Evolutionary conservation across 116 monocot genomes (phyloP).

Genomic region (Phalaenopsis hybrid): DNA sequence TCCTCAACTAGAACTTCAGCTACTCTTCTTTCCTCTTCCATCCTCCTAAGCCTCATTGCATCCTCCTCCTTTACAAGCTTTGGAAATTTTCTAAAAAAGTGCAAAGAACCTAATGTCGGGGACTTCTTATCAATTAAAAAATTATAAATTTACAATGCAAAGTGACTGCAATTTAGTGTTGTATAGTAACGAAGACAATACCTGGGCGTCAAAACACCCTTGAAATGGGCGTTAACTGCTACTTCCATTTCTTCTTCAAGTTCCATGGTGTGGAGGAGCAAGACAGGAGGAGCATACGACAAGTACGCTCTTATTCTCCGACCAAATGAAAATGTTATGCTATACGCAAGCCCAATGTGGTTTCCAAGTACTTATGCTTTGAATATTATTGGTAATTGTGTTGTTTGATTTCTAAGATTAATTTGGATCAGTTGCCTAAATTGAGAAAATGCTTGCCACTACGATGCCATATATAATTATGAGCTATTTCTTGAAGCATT

Average conservation of each 20-base stretch:
- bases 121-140: neutral
- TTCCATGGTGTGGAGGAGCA: neutral
- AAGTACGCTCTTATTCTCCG: conserved; percentile 1
- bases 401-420: no score
- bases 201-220: neutral
- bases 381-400: no score
- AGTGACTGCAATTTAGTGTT: conserved; percentile 5
- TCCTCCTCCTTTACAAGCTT: neutral
- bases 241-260: neutral
- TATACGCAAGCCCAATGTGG: neutral
- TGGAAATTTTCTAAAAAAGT: neutral
- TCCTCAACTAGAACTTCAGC: neutral
- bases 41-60: neutral
- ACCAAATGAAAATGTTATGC: neutral
- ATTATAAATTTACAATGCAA: neutral
- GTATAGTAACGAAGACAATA: neutral
- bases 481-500: no score
- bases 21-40: neutral
- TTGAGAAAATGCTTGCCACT: no score
- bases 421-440: no score
- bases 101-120: neutral
- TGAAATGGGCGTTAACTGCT: neutral
- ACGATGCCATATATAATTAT: no score
- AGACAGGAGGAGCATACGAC: neutral
- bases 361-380: neutral